phyloP scores from a whole-genome alignment of 148 eudicot genomes.

The Mesembryanthemum crystallinum region DNA sequence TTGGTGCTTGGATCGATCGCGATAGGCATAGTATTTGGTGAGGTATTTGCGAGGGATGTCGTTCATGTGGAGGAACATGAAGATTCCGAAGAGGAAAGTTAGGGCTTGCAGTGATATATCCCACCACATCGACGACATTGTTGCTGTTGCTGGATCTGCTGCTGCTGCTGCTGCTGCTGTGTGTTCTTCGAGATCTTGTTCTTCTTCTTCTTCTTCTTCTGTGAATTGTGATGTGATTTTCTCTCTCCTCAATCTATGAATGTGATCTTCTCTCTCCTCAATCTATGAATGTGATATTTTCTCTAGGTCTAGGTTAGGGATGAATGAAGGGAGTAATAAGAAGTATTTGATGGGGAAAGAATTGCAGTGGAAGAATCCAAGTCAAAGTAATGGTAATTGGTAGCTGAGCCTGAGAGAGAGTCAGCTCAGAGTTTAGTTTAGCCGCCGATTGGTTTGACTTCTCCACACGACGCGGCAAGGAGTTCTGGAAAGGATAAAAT shows the following conservation, averaged over 20 bases:
- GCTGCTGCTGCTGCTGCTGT: neutral
- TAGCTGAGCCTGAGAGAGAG: no score
- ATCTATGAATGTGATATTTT: neutral
- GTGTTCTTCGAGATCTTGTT: neutral
- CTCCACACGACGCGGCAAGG: neutral
- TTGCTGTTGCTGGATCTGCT: neutral
- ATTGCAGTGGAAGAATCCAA: neutral
- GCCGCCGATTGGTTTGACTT: neutral
- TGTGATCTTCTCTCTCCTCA: neutral
- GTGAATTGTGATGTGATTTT: neutral
- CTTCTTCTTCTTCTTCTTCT: no score
- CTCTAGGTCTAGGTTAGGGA: neutral
- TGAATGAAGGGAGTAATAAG: neutral
- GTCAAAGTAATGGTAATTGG: neutral
- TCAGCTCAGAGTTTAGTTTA: no score
- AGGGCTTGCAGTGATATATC: constrained; percentile 58
- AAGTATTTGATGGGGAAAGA: neutral
- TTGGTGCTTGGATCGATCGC: constrained; percentile 33
- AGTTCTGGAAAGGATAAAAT: no score
- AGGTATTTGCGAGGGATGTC: constrained; percentile 49
- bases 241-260: no score
- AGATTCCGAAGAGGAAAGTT: constrained; percentile 23
- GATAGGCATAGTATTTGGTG: constrained; percentile 31
- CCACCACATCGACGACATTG: constrained; percentile 40
- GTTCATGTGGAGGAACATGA: constrained; percentile 51